Base-by-base conservation (phyloP, 495 filamentous ascomycete species). In the Penicillium longicatenatum region DNA sequence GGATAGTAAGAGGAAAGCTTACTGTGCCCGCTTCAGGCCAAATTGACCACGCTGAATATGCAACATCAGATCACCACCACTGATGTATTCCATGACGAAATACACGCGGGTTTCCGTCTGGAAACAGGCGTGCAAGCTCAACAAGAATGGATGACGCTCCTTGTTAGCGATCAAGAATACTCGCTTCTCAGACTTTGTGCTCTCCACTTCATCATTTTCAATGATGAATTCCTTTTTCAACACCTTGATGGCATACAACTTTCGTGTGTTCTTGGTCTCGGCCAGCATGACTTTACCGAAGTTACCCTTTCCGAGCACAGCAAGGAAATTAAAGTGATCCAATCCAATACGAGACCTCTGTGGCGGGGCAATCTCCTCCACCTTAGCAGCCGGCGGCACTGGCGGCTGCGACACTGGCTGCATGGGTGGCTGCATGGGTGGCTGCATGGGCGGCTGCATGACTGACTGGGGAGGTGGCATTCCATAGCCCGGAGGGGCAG, bases 141-240 rank as follows among this genome's bases (percentile, higher is more conserved):
- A 84, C 58, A 99, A 78, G 84, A 99, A 99, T 0, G 94, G 94
- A 70, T 99, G 94, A 4, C 91, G 89, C 67, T 98, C 94, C 72
- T 96, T 95, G 76, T 99, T 99, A 19, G 94, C 94, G 70, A 99
- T 86, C 64, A 99, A 74, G 75, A 98, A 93, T 31, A 99, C 94
- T 57, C 95, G 83, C 81, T 98, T 98, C 77, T 99, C 94, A 6
- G 95, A 98, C 67, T 92, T 87, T 37, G 89, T 96, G 76, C 95
- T 98, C 72, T 99, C 94, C n/a, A 99, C 94, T 74, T 99, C 94
- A 73, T 99, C 94, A 62, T 99, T 96, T 71, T 99, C 94, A 57
- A 99, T 99, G 69, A 99, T 99, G 72, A 99, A 99, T 64, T 99
- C 94, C 79, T 99, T 99, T 83, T 99, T 99, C 65, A 99, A 79